Percentiles rank a stretch among this genome's conserved stretches.
These are phyloP conservation scores for Acacia confusa DNA, from an alignment of 306 rosid species.

Conservation along the genomic window DNA sequence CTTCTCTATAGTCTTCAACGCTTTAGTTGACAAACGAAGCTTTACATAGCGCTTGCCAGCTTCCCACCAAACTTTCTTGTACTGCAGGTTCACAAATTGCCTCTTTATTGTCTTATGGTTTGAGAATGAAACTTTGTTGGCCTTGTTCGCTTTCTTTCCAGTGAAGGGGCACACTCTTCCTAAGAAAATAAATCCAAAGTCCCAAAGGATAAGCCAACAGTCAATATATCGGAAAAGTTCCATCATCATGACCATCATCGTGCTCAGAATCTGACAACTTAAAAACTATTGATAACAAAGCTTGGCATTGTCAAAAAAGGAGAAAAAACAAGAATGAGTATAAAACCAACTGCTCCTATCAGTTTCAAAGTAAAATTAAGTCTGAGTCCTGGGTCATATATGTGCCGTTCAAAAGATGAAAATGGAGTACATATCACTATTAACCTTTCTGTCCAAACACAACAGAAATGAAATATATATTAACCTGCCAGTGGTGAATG, in stretches of 20 bases:
- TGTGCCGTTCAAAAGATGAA: not conserved
- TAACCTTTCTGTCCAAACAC: not conserved
- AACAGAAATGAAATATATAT: not conserved
- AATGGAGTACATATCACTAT: not conserved
- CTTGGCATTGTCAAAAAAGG: not conserved
- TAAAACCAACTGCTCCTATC: not conserved
- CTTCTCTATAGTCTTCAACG: conserved; percentile 91
- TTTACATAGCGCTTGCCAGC: conserved; percentile 91
- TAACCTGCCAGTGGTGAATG: not conserved
- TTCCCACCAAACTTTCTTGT: conserved; percentile 97
- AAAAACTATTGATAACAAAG: conserved; percentile 5
- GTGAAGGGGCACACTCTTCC: conserved; percentile 88
- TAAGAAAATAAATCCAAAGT: conserved; percentile 33
- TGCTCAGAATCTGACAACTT: not conserved
- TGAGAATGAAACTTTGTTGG: conserved; percentile 83
- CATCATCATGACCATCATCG: not conserved
- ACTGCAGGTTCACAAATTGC: conserved; percentile 94
- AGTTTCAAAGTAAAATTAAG: not conserved
- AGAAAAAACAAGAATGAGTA: not conserved
- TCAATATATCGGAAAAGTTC: conserved; percentile 3
- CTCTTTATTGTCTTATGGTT: conserved; percentile 83
- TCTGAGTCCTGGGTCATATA: not conserved
- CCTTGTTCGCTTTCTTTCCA: conserved; percentile 89
- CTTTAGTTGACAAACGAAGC: conserved; percentile 89
- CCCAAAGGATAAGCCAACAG: not conserved